Evolutionary conservation across 2,329 filamentous ascomycete species (phyloP), one percentile per base, ranked within the genome.

Genomic region (Alternaria sp.): DNA sequence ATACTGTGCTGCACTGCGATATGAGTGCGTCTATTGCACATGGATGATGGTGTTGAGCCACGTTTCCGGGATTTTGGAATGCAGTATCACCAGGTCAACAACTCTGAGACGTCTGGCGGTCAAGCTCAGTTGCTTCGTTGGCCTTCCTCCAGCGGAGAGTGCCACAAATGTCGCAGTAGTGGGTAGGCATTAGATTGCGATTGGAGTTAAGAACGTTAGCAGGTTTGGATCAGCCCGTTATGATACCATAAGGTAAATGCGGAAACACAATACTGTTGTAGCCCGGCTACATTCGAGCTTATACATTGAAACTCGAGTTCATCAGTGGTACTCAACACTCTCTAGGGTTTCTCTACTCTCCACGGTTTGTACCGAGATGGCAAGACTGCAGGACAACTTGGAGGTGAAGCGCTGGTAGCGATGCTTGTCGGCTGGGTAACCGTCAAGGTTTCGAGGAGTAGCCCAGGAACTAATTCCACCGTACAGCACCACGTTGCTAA

Each of bases 351-450:
- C 17, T 46, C 23, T 24, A 13, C 1, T 2, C 44, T 36, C 10
- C 37, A 36, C 44, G 44, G 31, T 2, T n/a, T 6, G 17, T 48
- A 48, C 44, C 31, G 29, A 23, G 44, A 48, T 34, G n/a, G 26
- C 23, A n/a, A 48, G 3, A 48, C 21, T 11, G 44, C 21, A 48
- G 31, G 44, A 24, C 29, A 48, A 24, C 29, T 48, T 36, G 14
- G 29, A n/a, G 29, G 21, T 34, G 31, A 48, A 48, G 44, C 44
- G 21, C 44, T 24, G 44, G 44, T 48, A 48, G 44, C 44, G 44
- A 48, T 48, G 44, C 31, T 48, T 48, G 44, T 21, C 44, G 21
- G 44, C 23, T 8, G 31, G 29, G 10, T 34, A 26, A 48, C 44
- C 13, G 33, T 48, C 44, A 48, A 36, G 44, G 44, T 48, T 48